Percentiles rank a stretch among this genome's conserved stretches.
Conservation (phyloP, 225 moss, liverwort and hornwort genomes). For the Physcomitrium patens region DNA sequence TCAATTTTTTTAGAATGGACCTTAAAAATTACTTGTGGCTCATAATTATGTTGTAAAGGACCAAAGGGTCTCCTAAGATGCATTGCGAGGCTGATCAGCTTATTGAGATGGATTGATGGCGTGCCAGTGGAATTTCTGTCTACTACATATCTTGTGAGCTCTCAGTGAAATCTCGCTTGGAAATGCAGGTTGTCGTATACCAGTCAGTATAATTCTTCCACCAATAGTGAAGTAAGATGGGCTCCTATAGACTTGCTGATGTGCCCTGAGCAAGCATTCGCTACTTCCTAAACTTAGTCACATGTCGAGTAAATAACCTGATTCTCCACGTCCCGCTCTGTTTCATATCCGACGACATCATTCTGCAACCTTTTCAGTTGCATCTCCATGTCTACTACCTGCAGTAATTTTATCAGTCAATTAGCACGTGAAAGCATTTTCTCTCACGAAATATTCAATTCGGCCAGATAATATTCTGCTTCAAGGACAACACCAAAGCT, state of each 20-base stretch:
- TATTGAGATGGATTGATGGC: neutral
- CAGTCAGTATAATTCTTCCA: slow-evolving; percentile 27
- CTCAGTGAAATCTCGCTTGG: slow-evolving; percentile 14
- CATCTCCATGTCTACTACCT: no score
- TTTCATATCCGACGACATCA: no score
- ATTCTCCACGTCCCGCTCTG: no score
- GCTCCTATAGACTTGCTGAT: slow-evolving; percentile 23
- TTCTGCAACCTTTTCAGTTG: no score
- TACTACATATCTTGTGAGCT: slow-evolving; percentile 12
- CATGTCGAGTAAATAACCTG: no score
- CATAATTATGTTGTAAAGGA: neutral
- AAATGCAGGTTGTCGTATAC: slow-evolving; percentile 17
- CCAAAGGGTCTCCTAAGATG: neutral
- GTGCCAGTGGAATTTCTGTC: slow-evolving; percentile 11
- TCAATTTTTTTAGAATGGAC: neutral
- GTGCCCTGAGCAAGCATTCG: slow-evolving; percentile 13
- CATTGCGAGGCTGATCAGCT: neutral
- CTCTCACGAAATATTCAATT: neutral
- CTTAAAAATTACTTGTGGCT: neutral
- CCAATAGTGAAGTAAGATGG: slow-evolving; percentile 17
- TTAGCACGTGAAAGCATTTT: neutral
- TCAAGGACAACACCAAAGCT: neutral
- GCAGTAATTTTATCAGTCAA: no score
- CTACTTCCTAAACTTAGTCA: no score
- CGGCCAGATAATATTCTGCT: neutral